These are phyloP conservation scores for Mucuna pruriens DNA, from an alignment of 306 rosid species.

Conservation along the genomic window DNA sequence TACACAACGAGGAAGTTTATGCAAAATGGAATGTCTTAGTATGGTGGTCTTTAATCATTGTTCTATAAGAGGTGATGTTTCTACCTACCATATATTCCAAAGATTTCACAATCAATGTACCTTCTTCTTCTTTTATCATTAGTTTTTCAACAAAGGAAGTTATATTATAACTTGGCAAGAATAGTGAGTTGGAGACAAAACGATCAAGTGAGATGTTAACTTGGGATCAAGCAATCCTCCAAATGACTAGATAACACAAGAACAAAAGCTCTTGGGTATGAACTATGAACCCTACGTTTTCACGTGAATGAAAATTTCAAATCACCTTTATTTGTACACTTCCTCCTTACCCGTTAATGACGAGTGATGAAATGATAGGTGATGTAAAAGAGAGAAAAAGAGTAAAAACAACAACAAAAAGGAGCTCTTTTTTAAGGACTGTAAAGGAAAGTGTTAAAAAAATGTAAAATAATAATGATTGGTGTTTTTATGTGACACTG, in stretches of 20 bases:
- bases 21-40: constrained; percentile 16
- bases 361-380: not conserved
- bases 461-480: not conserved
- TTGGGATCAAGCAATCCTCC: not conserved
- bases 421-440: not conserved
- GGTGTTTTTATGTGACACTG: not conserved
- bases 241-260: not conserved
- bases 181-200: not conserved
- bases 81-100: constrained; percentile 24
- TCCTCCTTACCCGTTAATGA: not conserved
- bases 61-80: constrained; percentile 14
- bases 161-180: not conserved
- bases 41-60: constrained; percentile 6
- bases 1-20: not conserved
- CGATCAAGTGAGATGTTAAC: not conserved
- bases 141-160: not conserved
- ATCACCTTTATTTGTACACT: not conserved
- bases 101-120: not conserved
- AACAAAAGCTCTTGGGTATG: not conserved
- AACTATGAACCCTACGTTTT: not conserved
- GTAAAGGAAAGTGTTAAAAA: not conserved
- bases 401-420: not conserved
- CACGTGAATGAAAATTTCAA: not conserved
- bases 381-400: not conserved
- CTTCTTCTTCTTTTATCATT: not conserved